Evolutionary conservation across 2,329 filamentous ascomycete genomes (phyloP).

Genomic region (Claviceps purpurea): DNA sequence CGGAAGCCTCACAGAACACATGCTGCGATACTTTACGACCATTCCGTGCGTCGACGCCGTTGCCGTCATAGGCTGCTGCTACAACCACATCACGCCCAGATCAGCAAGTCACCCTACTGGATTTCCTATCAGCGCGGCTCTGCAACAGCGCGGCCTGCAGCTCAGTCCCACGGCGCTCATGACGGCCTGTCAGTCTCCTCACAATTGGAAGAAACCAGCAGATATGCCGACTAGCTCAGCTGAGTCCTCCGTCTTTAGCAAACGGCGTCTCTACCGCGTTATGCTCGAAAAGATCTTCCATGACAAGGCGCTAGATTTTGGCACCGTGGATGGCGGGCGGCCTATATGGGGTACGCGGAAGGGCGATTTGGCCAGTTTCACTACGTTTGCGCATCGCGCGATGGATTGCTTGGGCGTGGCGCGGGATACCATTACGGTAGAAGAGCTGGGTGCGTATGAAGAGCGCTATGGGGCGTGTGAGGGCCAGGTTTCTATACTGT

Average conservation of each 20-base stretch:
- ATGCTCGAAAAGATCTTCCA: conserved; percentile 15
- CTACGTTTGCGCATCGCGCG: conserved; percentile 14
- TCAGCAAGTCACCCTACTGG: conserved; percentile 24
- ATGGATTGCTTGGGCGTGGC: conserved; percentile 13
- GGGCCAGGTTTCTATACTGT: conserved; percentile 17
- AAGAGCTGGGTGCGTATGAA: conserved; percentile 15
- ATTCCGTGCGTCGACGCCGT: conserved; percentile 11
- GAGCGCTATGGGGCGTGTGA: conserved; percentile 10
- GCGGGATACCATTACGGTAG: conserved; percentile 5
- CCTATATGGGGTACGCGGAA: conserved; percentile 19
- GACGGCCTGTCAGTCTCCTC: conserved; percentile 20
- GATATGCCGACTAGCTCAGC: conserved; percentile 2
- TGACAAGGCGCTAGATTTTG: conserved; percentile 12
- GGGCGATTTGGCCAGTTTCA: conserved; percentile 14
- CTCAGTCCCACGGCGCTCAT: conserved; percentile 20
- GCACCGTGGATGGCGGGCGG: conserved; percentile 3
- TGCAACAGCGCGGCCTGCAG: conserved; percentile 10
- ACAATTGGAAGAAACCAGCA: conserved; percentile 16
- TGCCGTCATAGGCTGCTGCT: conserved; percentile 19
- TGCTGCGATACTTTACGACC: conserved; percentile 17
- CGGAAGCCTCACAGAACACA: conserved; percentile 20
- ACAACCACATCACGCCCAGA: conserved; percentile 18
- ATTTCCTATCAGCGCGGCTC: conserved; percentile 23
- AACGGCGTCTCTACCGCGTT: conserved; percentile 15
- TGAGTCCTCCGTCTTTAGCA: conserved; percentile 11